Percentiles rank a stretch among this genome's conserved stretches.
These are phyloP conservation scores for Candida piceae DNA, from an alignment of 805 yeast species.

Conservation along the genomic window DNA sequence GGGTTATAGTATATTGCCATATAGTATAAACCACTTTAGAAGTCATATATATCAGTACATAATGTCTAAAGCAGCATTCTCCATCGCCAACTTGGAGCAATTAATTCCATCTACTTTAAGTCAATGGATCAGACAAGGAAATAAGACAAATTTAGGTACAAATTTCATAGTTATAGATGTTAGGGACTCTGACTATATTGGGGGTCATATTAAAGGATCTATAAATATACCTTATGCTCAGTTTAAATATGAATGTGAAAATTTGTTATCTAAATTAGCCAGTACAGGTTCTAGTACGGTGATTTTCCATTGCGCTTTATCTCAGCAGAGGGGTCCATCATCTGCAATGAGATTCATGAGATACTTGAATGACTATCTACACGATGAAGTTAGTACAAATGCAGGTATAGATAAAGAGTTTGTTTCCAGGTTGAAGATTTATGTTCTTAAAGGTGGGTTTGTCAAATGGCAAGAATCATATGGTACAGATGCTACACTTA, in stretches of 20 bases:
- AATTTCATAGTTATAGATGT: constrained; percentile 69
- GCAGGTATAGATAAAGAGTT: constrained; percentile 21
- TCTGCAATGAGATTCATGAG: constrained; percentile 64
- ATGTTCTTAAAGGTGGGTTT: constrained; percentile 82
- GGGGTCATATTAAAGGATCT: constrained; percentile 63
- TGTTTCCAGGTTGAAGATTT: constrained; percentile 41
- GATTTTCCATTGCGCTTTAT: constrained; percentile 86
- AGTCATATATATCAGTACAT: too few relatives aligned
- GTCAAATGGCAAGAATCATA: constrained; percentile 73
- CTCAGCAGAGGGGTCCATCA: constrained; percentile 90
- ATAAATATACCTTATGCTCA: constrained; percentile 50
- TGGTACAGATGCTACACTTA: constrained; percentile 60
- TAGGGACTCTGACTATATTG: constrained; percentile 75
- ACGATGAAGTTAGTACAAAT: constrained; percentile 10
- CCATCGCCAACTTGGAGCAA: constrained; percentile 41
- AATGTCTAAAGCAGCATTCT: too few relatives aligned
- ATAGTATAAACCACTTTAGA: too few relatives aligned
- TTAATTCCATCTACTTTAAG: constrained; percentile 41
- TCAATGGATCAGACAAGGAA: constrained; percentile 5
- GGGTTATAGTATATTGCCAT: too few relatives aligned
- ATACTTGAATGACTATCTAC: constrained; percentile 32
- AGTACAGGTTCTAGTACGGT: constrained; percentile 40
- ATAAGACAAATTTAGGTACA: constrained; percentile 9
- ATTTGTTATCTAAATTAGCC: constrained; percentile 32
- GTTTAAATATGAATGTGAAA: constrained; percentile 36